Evolutionary conservation across 163 green algal genomes (phyloP), one percentile per base, ranked within the genome.

Genomic region (Botryococcus braunii): DNA sequence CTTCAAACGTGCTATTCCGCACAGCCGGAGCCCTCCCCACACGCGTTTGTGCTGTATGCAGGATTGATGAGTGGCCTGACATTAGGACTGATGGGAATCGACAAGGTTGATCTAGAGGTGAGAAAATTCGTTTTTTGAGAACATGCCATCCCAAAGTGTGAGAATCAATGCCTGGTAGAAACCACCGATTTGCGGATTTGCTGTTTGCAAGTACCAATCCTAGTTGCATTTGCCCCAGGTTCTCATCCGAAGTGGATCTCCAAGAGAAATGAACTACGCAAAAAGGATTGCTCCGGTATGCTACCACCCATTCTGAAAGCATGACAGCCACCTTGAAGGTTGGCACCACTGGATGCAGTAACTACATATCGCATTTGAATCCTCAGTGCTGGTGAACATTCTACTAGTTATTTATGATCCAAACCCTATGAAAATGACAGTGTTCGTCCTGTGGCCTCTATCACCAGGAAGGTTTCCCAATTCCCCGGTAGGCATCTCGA

Each of bases 41-140:
- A n/a, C n/a, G n/a, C n/a, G n/a, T n/a, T 74, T 3, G 47, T 69
- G 3, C 36, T 74, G 4, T 55, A 69, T 5, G 68, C 58, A 31
- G 68, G 68, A 5, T 29, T 74, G 5, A 69, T 74, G 69, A 70
- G 62, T 27, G 70, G 70, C 29, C 46, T 95, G 3, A 92, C 88
- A 1, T 77, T 95, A 7, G 86, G 86, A 2, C 65, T 95, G 6
- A 86, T 95, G 74, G 84, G 73, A 2, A 41, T 92, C 58, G 85
- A 92, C 48, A 70, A 61, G 4, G 67, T 92, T 25, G 86, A 92
- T 55, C 67, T 95, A n/a, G 85, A 91, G 78, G 85, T 89, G 32
- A 8, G 7, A 65, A 1, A 29, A 46, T 23, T 59, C 1, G 36
- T 17, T 37, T 60, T 31, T 52, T 37, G 5, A 25, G 34, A 27